A percentile compares a stretch with the other conserved stretches of the same genome.
phyloP scores from a whole-genome alignment of 140 eudicot species.

The Flaveria floridana region DNA sequence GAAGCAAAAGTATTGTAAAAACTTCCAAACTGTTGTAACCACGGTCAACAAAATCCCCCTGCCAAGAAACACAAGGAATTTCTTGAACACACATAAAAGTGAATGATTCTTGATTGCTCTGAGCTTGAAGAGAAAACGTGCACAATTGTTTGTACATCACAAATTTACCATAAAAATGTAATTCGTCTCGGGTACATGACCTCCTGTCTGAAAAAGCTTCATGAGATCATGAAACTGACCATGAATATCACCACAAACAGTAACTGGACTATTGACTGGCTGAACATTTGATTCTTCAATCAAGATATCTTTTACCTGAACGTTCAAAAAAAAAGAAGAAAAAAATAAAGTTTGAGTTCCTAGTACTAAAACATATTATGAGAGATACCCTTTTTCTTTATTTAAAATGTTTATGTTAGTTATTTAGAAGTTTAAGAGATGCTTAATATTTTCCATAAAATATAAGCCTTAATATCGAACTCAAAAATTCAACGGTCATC shows the following conservation, averaged over 20 bases:
- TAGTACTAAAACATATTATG: not conserved
- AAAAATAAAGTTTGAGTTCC: conserved; percentile 10
- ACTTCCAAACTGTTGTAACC: conserved; percentile 98
- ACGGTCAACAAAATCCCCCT: conserved; percentile 99
- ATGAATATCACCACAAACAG: conserved; percentile 96
- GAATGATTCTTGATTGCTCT: conserved; percentile 8
- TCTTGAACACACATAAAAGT: conserved; percentile 1
- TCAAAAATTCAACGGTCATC: not conserved
- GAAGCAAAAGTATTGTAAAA: conserved; percentile 93
- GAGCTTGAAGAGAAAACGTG: not conserved
- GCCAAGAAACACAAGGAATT: conserved; percentile 32
- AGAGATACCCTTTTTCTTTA: not conserved
- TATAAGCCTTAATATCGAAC: not conserved
- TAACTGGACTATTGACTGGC: conserved; percentile 97
- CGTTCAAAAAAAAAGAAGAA: conserved; percentile 1
- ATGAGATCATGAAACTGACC: conserved; percentile 95
- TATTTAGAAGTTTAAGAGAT: not conserved
- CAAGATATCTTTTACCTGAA: conserved; percentile 89
- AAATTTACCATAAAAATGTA: conserved; percentile 80
- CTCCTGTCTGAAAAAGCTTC: conserved; percentile 97
- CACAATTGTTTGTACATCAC: not conserved
- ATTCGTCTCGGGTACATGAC: conserved; percentile 93
- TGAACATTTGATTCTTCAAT: conserved; percentile 98
- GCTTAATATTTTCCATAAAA: not conserved
- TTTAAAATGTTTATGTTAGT: conserved; percentile 5